Conservation (phyloP, 2,329 filamentous ascomycete genomes). For the Alternaria solani region DNA sequence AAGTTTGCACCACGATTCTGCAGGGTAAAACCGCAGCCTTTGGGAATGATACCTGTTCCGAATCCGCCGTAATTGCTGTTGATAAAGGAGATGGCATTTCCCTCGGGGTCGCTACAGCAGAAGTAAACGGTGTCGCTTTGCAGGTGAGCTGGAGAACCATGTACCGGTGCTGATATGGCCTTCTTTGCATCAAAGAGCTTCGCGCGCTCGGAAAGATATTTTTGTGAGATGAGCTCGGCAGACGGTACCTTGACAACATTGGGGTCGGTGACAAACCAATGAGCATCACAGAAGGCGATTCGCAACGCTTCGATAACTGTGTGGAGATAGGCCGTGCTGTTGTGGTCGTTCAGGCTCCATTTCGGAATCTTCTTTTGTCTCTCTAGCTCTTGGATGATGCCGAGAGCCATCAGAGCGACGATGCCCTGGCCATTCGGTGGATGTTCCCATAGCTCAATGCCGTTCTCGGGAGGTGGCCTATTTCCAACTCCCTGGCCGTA, state of each 20-base stretch:
- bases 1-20: slow-evolving; percentile 95
- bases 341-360: slow-evolving; percentile 77
- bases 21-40: slow-evolving; percentile 87
- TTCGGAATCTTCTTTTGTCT: slow-evolving; percentile 74
- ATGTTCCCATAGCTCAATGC: slow-evolving; percentile 92
- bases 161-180: slow-evolving; percentile 63
- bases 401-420: slow-evolving; percentile 91
- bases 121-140: slow-evolving; percentile 97
- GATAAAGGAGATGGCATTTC: slow-evolving; percentile 95
- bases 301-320: slow-evolving; percentile 86
- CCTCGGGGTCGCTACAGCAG: slow-evolving; percentile 77
- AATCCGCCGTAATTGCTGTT: slow-evolving; percentile 94
- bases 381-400: slow-evolving; percentile 88
- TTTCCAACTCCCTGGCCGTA: slow-evolving; percentile 68
- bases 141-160: slow-evolving; percentile 79
- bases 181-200: slow-evolving; percentile 67
- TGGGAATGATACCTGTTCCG: slow-evolving; percentile 84
- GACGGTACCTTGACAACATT: slow-evolving; percentile 74
- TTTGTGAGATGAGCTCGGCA: slow-evolving; percentile 71
- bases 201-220: slow-evolving; percentile 76
- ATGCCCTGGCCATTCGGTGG: slow-evolving; percentile 97
- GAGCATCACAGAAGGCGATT: slow-evolving; percentile 87
- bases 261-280: slow-evolving; percentile 90
- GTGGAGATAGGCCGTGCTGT: slow-evolving; percentile 77
- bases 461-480: slow-evolving; percentile 54